phyloP scores from a whole-genome alignment of 2,329 filamentous ascomycete genomes.

The Hypomyces perniciosus region DNA sequence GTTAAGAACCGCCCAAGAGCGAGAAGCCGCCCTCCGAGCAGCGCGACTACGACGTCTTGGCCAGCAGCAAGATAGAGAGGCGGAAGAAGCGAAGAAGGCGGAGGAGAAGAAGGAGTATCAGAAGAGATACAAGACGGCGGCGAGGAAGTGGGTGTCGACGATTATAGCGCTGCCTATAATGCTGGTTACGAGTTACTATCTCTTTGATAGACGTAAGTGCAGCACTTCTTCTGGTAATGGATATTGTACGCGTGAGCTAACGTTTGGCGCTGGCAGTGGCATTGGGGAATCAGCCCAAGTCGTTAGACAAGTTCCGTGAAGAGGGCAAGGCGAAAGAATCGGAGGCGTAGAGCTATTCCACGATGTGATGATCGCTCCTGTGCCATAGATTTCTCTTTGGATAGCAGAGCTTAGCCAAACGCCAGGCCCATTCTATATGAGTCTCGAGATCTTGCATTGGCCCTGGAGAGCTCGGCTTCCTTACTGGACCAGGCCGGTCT shows the following conservation, averaged over 20 bases:
- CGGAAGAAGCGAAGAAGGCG: conserved; percentile 16
- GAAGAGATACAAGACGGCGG: conserved; percentile 37
- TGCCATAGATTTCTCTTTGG: too few species aligned
- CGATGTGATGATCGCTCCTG: not conserved
- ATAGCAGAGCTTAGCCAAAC: too few species aligned
- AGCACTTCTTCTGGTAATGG: not conserved
- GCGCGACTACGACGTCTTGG: conserved; percentile 17
- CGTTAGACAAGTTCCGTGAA: conserved; percentile 15
- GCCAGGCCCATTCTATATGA: too few species aligned
- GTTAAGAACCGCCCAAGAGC: conserved; percentile 18
- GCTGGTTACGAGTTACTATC: conserved; percentile 48
- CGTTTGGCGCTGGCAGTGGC: conserved; percentile 21
- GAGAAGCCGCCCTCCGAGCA: conserved; percentile 19
- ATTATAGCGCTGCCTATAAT: conserved; percentile 50
- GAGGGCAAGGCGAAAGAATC: not conserved
- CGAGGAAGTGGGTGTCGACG: conserved; percentile 39
- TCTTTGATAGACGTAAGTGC: conserved; percentile 45
- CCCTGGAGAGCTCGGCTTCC: too few species aligned
- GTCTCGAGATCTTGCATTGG: too few species aligned
- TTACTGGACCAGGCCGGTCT: too few species aligned
- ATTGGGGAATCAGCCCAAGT: conserved; percentile 25
- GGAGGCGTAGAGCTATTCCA: not conserved
- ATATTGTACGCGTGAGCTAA: not conserved
- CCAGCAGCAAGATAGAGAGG: conserved; percentile 15
- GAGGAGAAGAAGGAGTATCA: conserved; percentile 31